These are phyloP conservation scores for Verticillium klebahnii DNA, from an alignment of 2,329 filamentous ascomycete species.

Conservation along the genomic window DNA sequence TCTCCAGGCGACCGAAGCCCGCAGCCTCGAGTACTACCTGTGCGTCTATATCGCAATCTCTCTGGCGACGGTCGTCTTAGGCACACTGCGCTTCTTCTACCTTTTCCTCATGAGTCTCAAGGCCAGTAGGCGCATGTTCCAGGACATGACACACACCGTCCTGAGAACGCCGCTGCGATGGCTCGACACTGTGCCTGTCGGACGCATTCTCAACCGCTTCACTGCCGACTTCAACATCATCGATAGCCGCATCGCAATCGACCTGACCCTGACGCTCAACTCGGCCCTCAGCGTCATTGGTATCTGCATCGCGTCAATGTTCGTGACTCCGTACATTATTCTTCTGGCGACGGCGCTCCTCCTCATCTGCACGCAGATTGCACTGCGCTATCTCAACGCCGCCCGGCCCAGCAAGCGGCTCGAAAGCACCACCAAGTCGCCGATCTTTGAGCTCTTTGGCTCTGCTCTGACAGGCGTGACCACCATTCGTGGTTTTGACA, in stretches of 20 bases:
- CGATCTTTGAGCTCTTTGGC: conserved; percentile 76
- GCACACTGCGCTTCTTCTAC: conserved; percentile 58
- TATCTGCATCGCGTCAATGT: conserved; percentile 60
- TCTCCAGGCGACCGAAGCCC: conserved; percentile 19
- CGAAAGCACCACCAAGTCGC: conserved; percentile 72
- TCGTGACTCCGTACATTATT: conserved; percentile 65
- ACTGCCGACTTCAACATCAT: conserved; percentile 72
- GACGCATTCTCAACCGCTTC: conserved; percentile 73
- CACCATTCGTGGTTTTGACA: conserved; percentile 73
- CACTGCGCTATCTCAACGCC: conserved; percentile 60
- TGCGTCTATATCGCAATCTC: conserved; percentile 62
- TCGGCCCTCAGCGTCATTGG: conserved; percentile 59
- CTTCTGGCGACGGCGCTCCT: conserved; percentile 56
- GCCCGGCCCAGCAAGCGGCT: conserved; percentile 73
- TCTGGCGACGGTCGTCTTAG: conserved; percentile 49
- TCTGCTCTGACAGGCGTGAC: conserved; percentile 67
- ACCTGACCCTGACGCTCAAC: conserved; percentile 56
- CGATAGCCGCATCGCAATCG: conserved; percentile 61
- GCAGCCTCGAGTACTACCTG: conserved; percentile 58
- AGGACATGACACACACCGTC: conserved; percentile 60
- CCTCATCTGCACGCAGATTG: conserved; percentile 51
- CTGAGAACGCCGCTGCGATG: conserved; percentile 71
- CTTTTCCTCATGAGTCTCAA: conserved; percentile 61
- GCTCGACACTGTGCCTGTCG: conserved; percentile 75
- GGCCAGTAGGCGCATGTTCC: conserved; percentile 66